Percentiles rank a stretch among this genome's conserved stretches.
phyloP scores from a whole-genome alignment of 768 basidiomycete species.

The Boletus patriciae region DNA sequence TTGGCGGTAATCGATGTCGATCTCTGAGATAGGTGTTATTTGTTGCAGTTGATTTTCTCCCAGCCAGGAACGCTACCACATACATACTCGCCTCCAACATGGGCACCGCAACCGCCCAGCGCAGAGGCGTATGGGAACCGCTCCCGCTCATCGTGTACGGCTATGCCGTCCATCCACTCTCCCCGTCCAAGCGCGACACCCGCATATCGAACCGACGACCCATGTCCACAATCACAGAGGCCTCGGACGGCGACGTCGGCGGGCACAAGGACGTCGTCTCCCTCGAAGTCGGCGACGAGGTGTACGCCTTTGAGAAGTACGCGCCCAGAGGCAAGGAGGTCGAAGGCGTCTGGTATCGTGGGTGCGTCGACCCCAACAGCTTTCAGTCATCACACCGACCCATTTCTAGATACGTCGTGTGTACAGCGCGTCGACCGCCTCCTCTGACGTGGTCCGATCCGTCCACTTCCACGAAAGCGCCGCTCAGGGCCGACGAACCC shows the following conservation, averaged over 20 bases:
- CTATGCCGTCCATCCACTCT: constrained; percentile 83
- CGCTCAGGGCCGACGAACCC: constrained; percentile 66
- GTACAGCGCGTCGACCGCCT: constrained; percentile 67
- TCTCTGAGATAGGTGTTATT: background rate
- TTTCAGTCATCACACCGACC: background rate
- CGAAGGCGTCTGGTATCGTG: constrained; percentile 89
- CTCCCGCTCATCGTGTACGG: constrained; percentile 82
- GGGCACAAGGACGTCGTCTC: constrained; percentile 75
- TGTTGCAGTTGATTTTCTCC: background rate
- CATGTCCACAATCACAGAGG: constrained; percentile 46
- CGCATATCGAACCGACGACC: constrained; percentile 49
- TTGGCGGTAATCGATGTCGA: too few relatives aligned
- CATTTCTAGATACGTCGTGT: constrained; percentile 73
- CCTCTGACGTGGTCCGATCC: constrained; percentile 72
- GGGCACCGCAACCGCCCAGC: constrained; percentile 27
- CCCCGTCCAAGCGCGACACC: constrained; percentile 72
- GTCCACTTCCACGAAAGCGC: constrained; percentile 42
- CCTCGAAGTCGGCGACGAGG: constrained; percentile 93
- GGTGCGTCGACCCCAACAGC: constrained; percentile 53
- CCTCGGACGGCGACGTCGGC: constrained; percentile 58
- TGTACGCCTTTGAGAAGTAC: constrained; percentile 96
- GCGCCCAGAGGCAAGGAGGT: constrained; percentile 69
- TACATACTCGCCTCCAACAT: background rate
- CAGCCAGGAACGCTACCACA: too few relatives aligned
- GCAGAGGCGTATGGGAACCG: constrained; percentile 59